Base-by-base conservation (phyloP, 139 green algal species). In the Chlamydomonas schloesseri region DNA sequence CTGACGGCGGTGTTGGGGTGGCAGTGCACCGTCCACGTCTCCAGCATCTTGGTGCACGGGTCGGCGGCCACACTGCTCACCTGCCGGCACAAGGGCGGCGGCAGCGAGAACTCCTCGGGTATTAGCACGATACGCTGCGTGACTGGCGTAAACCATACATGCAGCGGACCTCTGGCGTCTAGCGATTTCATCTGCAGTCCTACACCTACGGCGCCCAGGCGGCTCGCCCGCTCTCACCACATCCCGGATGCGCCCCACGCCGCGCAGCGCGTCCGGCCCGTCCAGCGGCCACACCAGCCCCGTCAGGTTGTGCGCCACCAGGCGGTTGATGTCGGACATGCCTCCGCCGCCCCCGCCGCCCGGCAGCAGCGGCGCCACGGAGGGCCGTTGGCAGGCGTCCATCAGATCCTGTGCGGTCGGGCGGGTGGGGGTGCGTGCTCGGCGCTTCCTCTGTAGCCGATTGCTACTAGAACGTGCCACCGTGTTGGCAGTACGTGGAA, bases 41-140 rank as follows among this genome's bases (percentile, higher is more conserved):
- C 86, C 62, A 92, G 57, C 50, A 92, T 50, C 85, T 92, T 92
- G 28, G 74, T 75, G 76, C 89, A 92, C 31, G 81, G 68, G 75
- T 92, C 89, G 0, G 89, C 76, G 0, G 81, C 85, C 31, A 92
- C 85, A 6, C 71, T 91, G 70, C 2, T 46, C 15, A 76, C 88
- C 88, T 91, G 88, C 36, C n/a, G n/a, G n/a, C n/a, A n/a, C n/a
- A n/a, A 24, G 13, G 31, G 13, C 53, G 13, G 53, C 53, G 55
- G 21, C 18, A 62, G 18, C 20, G 55, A 62, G 53, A 15, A 15
- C 53, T n/a, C n/a, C n/a, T n/a, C n/a, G n/a, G n/a, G n/a, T n/a
- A n/a, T n/a, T n/a, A n/a, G n/a, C n/a, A n/a, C n/a, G n/a, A n/a
- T n/a, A n/a, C n/a, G n/a, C n/a, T n/a, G n/a, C n/a, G n/a, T n/a